Percentiles rank a stretch among this genome's conserved stretches.
These are phyloP conservation scores for Umbelopsis ramanniana DNA, from an alignment of 192 early-diverging fungal genomes.

Conservation along the genomic window DNA sequence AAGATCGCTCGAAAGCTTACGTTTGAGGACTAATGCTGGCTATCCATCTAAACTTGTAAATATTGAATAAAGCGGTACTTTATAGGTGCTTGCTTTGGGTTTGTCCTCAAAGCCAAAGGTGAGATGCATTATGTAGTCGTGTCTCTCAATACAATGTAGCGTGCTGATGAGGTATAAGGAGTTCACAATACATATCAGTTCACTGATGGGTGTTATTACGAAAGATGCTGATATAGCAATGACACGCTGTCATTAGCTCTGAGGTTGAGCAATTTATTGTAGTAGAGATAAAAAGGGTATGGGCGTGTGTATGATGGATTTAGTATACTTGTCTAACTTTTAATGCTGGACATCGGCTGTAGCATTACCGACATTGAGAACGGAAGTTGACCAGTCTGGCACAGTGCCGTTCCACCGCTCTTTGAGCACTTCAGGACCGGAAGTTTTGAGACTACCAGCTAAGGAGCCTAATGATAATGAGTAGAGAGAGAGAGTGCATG, in stretches of 20 bases:
- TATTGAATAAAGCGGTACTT: neutral
- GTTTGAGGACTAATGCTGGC: neutral
- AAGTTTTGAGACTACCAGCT: conserved; percentile 74
- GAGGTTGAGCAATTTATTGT: neutral
- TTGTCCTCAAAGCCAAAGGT: too few species aligned
- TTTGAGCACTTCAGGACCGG: conserved; percentile 64
- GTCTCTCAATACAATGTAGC: too few species aligned
- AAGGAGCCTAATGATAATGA: conserved; percentile 57
- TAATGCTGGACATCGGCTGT: neutral
- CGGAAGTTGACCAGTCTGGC: conserved; percentile 66
- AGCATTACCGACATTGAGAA: neutral
- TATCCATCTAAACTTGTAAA: neutral
- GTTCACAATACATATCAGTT: too few species aligned
- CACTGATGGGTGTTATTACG: too few species aligned
- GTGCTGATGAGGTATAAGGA: too few species aligned
- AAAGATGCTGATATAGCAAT: neutral
- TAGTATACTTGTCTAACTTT: neutral
- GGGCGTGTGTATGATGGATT: neutral
- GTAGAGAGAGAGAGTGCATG: too few species aligned
- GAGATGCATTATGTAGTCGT: too few species aligned
- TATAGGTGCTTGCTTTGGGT: too few species aligned
- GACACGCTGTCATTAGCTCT: too few species aligned
- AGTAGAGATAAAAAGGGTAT: conserved; percentile 6
- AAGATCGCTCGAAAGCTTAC: conserved; percentile 12
- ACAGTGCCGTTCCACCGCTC: conserved; percentile 70